phyloP scores from a whole-genome alignment of 1,284 basidiomycete species.

The Fistulinella cinereoalba region DNA sequence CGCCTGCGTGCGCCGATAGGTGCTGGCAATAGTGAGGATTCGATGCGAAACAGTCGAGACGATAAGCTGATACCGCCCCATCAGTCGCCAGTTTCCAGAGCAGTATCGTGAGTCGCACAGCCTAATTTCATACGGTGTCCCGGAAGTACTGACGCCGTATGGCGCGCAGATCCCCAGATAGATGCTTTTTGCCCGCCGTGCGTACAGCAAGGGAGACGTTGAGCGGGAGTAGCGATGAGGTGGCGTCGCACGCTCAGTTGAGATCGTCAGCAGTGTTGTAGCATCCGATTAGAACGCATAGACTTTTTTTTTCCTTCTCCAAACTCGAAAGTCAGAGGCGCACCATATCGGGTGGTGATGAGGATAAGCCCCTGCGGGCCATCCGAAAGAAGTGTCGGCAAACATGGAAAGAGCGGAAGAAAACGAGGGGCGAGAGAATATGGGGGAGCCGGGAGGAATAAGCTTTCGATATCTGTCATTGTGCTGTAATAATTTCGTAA shows the following conservation, averaged over 20 bases:
- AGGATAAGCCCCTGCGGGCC: background rate
- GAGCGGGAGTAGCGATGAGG: slow-evolving; percentile 5
- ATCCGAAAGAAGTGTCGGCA: background rate
- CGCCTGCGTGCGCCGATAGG: slow-evolving; percentile 53
- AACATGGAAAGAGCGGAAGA: slow-evolving; percentile 6
- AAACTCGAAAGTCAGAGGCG: background rate
- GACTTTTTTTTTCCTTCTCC: slow-evolving; percentile 1
- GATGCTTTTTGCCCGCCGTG: slow-evolving; percentile 44
- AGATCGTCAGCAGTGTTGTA: slow-evolving; percentile 20
- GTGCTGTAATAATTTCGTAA: slow-evolving; percentile 35
- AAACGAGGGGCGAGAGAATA: slow-evolving; percentile 5
- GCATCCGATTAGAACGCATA: slow-evolving; percentile 12
- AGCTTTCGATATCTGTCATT: slow-evolving; percentile 19
- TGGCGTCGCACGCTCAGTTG: slow-evolving; percentile 14
- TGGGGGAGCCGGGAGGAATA: slow-evolving; percentile 5
- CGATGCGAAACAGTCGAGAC: slow-evolving; percentile 7
- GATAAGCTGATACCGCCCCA: slow-evolving; percentile 22
- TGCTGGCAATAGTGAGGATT: slow-evolving; percentile 74
- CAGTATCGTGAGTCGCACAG: slow-evolving; percentile 47
- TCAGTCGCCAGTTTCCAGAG: slow-evolving; percentile 68
- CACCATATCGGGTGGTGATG: slow-evolving; percentile 1
- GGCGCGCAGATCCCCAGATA: slow-evolving; percentile 41
- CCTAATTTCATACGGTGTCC: slow-evolving; percentile 4
- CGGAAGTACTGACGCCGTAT: slow-evolving; percentile 9
- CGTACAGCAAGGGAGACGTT: slow-evolving; percentile 14